These are phyloP conservation scores for Salix suchowensis DNA, from an alignment of 345 rosid species.

Conservation along the genomic window DNA sequence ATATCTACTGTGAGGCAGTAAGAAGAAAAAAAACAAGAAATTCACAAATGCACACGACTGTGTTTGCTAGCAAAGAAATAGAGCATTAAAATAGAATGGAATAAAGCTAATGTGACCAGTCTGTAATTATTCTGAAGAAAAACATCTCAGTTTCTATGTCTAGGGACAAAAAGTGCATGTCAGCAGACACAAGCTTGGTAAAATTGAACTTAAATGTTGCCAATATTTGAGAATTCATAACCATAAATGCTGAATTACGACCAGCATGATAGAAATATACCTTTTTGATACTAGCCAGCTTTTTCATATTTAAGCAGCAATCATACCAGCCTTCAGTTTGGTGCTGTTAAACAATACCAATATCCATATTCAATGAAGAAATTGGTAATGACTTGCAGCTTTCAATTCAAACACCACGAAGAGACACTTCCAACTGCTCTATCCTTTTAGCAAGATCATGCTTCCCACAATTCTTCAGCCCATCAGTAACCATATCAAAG, in stretches of 20 bases:
- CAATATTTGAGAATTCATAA: not conserved
- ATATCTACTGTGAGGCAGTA: too few relatives aligned
- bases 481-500: conserved; percentile 88
- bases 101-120: not conserved
- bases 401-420: conserved; percentile 32
- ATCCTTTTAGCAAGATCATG: conserved; percentile 80
- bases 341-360: not conserved
- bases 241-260: not conserved
- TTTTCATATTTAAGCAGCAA: not conserved
- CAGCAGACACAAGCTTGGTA: not conserved
- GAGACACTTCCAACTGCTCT: conserved; percentile 70
- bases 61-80: too few relatives aligned
- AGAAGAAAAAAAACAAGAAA: too few relatives aligned
- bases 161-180: not conserved
- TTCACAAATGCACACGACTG: too few relatives aligned
- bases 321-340: not conserved
- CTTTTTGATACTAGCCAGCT: not conserved
- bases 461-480: conserved; percentile 77
- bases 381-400: not conserved
- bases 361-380: not conserved
- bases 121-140: not conserved
- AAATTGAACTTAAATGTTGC: not conserved
- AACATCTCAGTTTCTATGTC: not conserved
- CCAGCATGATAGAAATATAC: not conserved
- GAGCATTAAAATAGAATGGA: too few relatives aligned